phyloP scores from a whole-genome alignment of 129 eudicot genomes.

The Chrysanthemum makinoi region DNA sequence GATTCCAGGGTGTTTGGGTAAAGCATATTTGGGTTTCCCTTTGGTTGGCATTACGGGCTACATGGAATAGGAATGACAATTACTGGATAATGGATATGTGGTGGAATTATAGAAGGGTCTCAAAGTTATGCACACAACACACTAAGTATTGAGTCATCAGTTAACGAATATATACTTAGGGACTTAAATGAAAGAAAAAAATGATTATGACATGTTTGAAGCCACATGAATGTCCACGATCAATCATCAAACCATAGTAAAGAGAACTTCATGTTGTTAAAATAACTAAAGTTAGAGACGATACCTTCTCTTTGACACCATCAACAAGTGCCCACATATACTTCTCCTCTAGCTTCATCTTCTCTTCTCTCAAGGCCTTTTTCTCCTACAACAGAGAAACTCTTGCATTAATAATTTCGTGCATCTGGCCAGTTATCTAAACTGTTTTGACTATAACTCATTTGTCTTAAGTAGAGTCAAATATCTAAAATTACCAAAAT shows the following conservation, averaged over 20 bases:
- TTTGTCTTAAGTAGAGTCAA: neutral
- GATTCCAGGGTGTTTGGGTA: too few species aligned
- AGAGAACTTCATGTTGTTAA: neutral
- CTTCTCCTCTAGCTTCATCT: constrained; percentile 86
- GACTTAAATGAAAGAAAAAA: neutral
- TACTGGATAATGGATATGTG: too few species aligned
- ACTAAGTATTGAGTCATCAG: neutral
- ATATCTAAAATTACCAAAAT: neutral
- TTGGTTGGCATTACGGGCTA: too few species aligned
- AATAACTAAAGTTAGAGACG: too few species aligned
- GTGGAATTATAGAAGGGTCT: too few species aligned
- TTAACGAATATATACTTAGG: constrained; percentile 17
- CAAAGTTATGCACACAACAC: too few species aligned
- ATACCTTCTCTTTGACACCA: constrained; percentile 97
- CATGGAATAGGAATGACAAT: too few species aligned
- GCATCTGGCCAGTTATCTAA: neutral
- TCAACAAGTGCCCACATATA: constrained; percentile 97
- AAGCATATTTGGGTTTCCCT: too few species aligned
- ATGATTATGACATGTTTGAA: neutral
- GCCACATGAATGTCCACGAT: neutral
- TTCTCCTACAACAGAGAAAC: constrained; percentile 62
- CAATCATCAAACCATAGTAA: constrained; percentile 1
- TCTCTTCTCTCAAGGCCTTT: constrained; percentile 85
- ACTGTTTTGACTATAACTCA: neutral
- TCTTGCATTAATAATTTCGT: constrained; percentile 14